Base-by-base conservation (phyloP, 345 rosid species). In the Clarkia xantiana region DNA sequence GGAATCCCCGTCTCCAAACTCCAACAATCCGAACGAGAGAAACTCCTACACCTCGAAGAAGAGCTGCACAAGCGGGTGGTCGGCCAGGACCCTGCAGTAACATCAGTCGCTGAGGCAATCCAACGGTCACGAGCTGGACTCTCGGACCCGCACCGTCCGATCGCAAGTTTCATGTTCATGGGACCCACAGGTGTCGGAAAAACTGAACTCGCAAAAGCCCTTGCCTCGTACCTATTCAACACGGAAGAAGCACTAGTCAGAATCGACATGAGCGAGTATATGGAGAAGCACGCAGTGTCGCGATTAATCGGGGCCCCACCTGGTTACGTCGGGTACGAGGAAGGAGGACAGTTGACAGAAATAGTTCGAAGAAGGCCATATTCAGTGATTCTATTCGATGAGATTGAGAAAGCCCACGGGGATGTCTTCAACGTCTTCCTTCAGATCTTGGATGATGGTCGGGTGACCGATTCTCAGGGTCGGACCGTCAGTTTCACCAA, bases 171-270 rank as follows among this genome's bases (percentile, higher is more conserved):
- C 70, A 93, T 93, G 99, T 84, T 93, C 62, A 93, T 93, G 99
- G 99, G 99, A 22, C 97, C 99, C 20, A 87, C 99, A 13, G 97
- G 99, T 65, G 96, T 93, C 44, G 97, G 99, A 14, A 93, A 93
- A 70, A 93, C 99, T 6, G 97, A 93, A 63, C 59, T 93, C 47
- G 99, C 99, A 11, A 87, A 87, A 74, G 81, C 95, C 50, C 77
- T 93, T 18, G 97, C 99, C 10, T 81, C 99, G 14, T 84, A 84
- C 58, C 6, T 93, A 67, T 87, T 93, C 80, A 87, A 84, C 68
- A 84, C 99, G 0, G 97, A 93, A 72, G 99, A 93, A 70, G 94
- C 97, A 12, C 67, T 84, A 34, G 99, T 93, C 13, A 68, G 95
- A 47, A 87, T 93, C 23, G 97, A 93, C 61, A 93, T 93, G 99